These are phyloP conservation scores for Magnusiomyces sp. DNA, from an alignment of 1,139 yeast species.

Conservation along the genomic window DNA sequence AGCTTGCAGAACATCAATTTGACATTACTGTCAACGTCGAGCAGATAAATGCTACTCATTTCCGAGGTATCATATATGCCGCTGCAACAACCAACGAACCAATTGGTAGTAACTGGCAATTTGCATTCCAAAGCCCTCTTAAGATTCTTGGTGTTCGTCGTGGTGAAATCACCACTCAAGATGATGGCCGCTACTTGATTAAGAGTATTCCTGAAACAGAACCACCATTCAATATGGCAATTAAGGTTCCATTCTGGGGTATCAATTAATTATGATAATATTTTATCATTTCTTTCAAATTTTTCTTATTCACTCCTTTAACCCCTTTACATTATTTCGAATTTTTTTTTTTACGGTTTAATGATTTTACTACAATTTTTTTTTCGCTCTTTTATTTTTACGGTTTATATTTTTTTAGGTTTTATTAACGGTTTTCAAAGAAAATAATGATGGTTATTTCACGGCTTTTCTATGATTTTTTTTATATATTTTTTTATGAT, in stretches of 20 bases:
- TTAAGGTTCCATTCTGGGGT: conserved; percentile 13
- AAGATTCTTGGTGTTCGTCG: conserved; percentile 9
- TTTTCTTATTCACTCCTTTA: not conserved
- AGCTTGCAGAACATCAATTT: conserved; percentile 7
- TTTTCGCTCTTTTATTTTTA: not conserved
- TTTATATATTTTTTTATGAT: not conserved
- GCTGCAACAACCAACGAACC: conserved; percentile 11
- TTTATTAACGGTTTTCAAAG: not conserved
- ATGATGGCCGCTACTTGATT: conserved; percentile 4
- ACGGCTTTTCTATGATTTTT: not conserved
- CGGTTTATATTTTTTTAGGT: not conserved
- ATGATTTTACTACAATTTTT: not conserved
- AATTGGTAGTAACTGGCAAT: conserved; percentile 8
- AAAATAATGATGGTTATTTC: not conserved
- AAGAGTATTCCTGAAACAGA: conserved; percentile 8
- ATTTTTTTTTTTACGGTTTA: not conserved
- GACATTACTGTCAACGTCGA: conserved; percentile 9
- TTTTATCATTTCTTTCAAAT: not conserved
- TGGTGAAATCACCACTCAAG: conserved; percentile 4
- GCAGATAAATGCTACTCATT: conserved; percentile 10
- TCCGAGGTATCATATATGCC: conserved; percentile 8
- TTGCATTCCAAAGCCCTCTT: conserved; percentile 8
- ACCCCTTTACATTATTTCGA: not conserved
- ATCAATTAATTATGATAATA: not conserved
- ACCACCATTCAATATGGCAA: conserved; percentile 11